Evolutionary conservation across 2,329 filamentous ascomycete genomes (phyloP).

Genomic region (Chaetomium globosum): DNA sequence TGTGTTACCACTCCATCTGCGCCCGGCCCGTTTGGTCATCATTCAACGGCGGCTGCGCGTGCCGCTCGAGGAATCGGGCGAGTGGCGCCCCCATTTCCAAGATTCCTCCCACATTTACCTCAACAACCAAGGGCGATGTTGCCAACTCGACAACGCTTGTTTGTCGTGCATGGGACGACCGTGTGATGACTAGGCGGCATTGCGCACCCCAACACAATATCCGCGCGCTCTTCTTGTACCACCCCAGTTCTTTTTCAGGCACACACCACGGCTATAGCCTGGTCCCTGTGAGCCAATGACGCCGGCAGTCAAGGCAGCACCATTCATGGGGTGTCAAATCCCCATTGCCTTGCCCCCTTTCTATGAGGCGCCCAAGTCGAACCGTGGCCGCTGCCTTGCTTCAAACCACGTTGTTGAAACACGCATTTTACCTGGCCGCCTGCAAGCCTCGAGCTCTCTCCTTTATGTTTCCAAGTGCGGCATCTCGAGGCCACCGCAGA

Average conservation of each 20-base stretch:
- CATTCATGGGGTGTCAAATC: constrained; percentile 27
- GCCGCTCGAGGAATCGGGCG: constrained; percentile 12
- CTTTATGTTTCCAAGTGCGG: constrained; percentile 12
- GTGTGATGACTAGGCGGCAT: constrained; percentile 3
- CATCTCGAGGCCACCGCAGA: constrained; percentile 18
- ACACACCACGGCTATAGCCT: constrained; percentile 32
- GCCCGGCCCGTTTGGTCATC: constrained; percentile 14
- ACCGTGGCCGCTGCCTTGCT: constrained; percentile 20
- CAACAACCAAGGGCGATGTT: constrained; percentile 1
- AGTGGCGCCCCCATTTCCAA: neutral
- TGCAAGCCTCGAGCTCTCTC: neutral
- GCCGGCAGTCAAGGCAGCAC: constrained; percentile 14
- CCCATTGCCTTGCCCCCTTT: constrained; percentile 14
- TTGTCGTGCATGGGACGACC: neutral
- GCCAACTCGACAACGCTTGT: neutral
- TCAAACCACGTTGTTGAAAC: constrained; percentile 17
- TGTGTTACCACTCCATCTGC: constrained; percentile 27
- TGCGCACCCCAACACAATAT: constrained; percentile 34
- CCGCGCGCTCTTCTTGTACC: constrained; percentile 34
- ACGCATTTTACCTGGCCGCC: constrained; percentile 21
- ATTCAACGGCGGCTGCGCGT: constrained; percentile 2
- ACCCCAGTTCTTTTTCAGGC: constrained; percentile 34
- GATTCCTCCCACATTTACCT: neutral
- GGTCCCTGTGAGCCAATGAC: constrained; percentile 31
- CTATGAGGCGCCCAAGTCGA: constrained; percentile 24